phyloP scores from a whole-genome alignment of 257 asterid species.

The Oldenlandia corymbosa region DNA sequence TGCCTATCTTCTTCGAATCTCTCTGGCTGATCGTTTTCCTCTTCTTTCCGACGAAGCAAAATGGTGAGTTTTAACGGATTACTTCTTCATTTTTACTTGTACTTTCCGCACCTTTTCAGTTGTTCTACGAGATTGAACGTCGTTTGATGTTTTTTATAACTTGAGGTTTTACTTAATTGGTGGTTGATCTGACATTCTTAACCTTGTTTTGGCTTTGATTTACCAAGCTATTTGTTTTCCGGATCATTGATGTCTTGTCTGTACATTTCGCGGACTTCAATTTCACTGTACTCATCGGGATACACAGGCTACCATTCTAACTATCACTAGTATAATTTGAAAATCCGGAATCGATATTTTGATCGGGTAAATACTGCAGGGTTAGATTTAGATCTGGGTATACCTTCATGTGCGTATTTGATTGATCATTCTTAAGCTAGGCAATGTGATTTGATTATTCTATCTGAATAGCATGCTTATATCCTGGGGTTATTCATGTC shows the following conservation, averaged over 20 bases:
- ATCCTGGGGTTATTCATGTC: too few relatives aligned
- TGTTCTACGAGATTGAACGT: too few relatives aligned
- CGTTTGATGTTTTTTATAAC: background rate
- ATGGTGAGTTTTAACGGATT: conserved; percentile 8
- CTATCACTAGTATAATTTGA: background rate
- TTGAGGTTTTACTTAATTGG: conserved; percentile 5
- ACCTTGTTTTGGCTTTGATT: background rate
- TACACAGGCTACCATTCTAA: background rate
- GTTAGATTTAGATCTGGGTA: conserved; percentile 8
- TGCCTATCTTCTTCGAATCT: background rate
- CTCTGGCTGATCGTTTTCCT: conserved; percentile 2
- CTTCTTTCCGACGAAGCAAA: background rate
- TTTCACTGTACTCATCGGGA: background rate
- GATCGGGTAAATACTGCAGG: background rate
- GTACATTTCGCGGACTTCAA: background rate
- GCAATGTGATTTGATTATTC: background rate
- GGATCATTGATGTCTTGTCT: background rate
- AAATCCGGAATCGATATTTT: background rate
- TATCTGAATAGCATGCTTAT: too few relatives aligned
- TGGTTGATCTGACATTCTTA: conserved; percentile 5
- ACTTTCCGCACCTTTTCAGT: too few relatives aligned
- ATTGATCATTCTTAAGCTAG: background rate
- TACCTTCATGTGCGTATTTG: background rate
- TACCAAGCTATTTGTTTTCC: background rate
- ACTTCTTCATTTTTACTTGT: too few relatives aligned